Conservation (phyloP, 176 grass and related monocot species). For the Cymbopogon citratus region DNA sequence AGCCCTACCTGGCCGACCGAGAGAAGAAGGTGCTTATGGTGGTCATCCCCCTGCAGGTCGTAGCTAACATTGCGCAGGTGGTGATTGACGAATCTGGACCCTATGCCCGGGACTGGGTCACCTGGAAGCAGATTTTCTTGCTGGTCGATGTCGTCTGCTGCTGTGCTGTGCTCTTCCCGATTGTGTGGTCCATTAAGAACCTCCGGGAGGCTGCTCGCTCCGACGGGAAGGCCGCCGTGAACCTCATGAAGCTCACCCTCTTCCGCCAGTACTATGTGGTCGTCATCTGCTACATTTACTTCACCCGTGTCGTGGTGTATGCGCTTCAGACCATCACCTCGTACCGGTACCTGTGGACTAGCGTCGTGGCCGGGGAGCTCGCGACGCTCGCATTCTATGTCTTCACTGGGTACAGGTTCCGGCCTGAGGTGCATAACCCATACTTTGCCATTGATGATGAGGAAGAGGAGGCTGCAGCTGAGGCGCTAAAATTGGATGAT, state of each 20-base stretch:
- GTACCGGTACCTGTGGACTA: constrained; percentile 85
- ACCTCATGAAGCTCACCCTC: constrained; percentile 94
- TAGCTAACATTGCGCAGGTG: constrained; percentile 92
- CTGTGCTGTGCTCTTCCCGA: constrained; percentile 85
- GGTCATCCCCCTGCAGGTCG: constrained; percentile 89
- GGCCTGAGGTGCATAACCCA: constrained; percentile 82
- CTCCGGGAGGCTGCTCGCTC: constrained; percentile 86
- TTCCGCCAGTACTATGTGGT: constrained; percentile 97
- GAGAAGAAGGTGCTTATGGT: constrained; percentile 97
- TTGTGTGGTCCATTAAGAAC: constrained; percentile 98
- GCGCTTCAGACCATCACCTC: constrained; percentile 87
- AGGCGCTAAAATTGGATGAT: constrained; percentile 89
- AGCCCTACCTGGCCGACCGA: constrained; percentile 80
- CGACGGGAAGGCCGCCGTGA: constrained; percentile 80
- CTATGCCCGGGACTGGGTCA: constrained; percentile 76
- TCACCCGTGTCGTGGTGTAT: constrained; percentile 86
- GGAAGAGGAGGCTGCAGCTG: constrained; percentile 79
- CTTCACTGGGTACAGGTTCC: constrained; percentile 85
- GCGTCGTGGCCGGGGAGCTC: constrained; percentile 65
- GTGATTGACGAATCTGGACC: constrained; percentile 89
- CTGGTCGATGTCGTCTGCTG: constrained; percentile 94
- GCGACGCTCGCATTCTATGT: constrained; percentile 87
- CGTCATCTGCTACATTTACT: constrained; percentile 99
- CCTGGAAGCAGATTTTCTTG: constrained; percentile 90
- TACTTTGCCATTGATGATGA: constrained; percentile 81